phyloP scores from a whole-genome alignment of 2,329 filamentous ascomycete genomes.

The Tolypocladium tundrense region DNA sequence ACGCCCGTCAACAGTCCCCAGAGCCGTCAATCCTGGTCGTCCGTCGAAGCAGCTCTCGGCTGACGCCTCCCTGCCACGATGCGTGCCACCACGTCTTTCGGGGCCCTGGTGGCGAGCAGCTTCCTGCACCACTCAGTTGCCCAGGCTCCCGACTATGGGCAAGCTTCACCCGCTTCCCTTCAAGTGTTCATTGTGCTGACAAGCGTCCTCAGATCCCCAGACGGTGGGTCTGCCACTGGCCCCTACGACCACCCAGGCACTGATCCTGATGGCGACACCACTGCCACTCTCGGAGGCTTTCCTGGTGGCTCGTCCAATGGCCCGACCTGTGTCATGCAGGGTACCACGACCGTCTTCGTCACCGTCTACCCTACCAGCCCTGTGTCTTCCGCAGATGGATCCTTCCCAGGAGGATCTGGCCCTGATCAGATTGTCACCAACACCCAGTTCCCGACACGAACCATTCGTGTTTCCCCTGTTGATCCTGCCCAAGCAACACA shows the following conservation, averaged over 20 bases:
- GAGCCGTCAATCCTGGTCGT: neutral
- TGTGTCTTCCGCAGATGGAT: slow-evolving; percentile 5
- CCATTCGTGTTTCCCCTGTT: slow-evolving; percentile 14
- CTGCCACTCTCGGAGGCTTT: slow-evolving; percentile 1
- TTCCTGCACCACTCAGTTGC: slow-evolving; percentile 20
- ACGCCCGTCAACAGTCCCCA: slow-evolving; percentile 1
- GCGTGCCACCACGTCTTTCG: slow-evolving; percentile 25
- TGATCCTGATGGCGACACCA: slow-evolving; percentile 2
- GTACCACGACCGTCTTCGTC: slow-evolving; percentile 36
- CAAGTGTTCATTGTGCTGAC: neutral
- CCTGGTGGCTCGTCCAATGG: slow-evolving; percentile 2
- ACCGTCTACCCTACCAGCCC: slow-evolving; percentile 29
- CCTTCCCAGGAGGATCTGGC: slow-evolving; percentile 5
- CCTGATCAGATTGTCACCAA: slow-evolving; percentile 10
- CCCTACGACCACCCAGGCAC: slow-evolving; percentile 3
- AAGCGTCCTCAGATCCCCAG: slow-evolving; percentile 6
- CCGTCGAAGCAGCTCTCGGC: neutral
- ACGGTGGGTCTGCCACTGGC: slow-evolving; percentile 4
- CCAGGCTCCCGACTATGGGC: slow-evolving; percentile 23
- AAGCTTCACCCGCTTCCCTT: slow-evolving; percentile 8
- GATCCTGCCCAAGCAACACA: slow-evolving; percentile 5
- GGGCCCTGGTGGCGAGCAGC: slow-evolving; percentile 23
- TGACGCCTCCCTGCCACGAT: slow-evolving; percentile 18
- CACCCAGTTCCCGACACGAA: slow-evolving; percentile 14
- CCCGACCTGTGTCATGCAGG: slow-evolving; percentile 27